Evolutionary conservation across 83 land plant species (phyloP), one percentile per base, ranked within the genome.

Genomic region (Picea mariana): DNA sequence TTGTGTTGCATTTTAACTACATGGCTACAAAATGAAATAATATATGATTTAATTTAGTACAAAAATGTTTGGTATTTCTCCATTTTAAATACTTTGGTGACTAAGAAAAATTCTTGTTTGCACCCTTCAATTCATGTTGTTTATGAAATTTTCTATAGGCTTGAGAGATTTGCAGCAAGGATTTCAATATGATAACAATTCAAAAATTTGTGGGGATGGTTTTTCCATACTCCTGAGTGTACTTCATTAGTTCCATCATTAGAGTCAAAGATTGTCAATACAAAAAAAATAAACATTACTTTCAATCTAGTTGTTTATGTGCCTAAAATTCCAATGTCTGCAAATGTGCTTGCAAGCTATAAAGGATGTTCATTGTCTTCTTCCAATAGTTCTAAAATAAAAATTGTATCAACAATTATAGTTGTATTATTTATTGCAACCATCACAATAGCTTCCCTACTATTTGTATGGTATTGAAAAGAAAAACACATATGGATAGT

Each of bases 391-490:
- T 44, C 78, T 24, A 65, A 82, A 40, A 62, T 82, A 21, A 81
- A 77, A n/a, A 86, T 78, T 1, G 79, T 85, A 6, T 86, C 75
- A 40, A 86, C 77, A 44, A 75, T 85, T 34, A 40, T 82, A 52
- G 87, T 78, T 16, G 67, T 69, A 6, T 38, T 86, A 6, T 47
- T 64, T 24, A 75, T 61, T 16, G 86, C 79, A 44, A 44, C 62
- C 2, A 6, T 85, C 15, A 62, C 72, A 9, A 49, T 78, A 1
- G 64, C 47, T 20, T 66, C 79, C 63, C 49, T 83, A 6, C 24
- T 77, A 12, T 85, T 85, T 59, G 87, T 71, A 1, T 78, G 82
- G 81, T 79, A 84, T 61, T 40, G 87, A 61, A 82, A 86, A 64
- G 81, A 78, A 8, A 85, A 85, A 81, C 87, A 85, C 31, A 27